Conservation (phyloP, 2,329 filamentous ascomycete genomes). For the Fusarium piperis region DNA sequence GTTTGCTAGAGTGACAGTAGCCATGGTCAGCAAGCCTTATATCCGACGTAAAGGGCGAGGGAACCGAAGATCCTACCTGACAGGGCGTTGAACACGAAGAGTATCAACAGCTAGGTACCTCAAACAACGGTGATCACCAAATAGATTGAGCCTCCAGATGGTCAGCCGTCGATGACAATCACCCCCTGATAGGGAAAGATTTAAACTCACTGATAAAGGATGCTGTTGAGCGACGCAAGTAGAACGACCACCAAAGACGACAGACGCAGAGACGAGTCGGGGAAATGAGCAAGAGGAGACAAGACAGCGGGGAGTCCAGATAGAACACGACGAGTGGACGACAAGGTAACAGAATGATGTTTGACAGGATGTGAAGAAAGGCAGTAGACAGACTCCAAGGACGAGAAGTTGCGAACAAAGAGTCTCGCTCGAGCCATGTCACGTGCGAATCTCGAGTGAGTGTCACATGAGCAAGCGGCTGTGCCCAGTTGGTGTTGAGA, state of each 20-base stretch:
- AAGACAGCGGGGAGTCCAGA: not conserved
- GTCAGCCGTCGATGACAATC: not conserved
- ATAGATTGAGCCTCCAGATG: not conserved
- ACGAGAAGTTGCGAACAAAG: not conserved
- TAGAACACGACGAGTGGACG: not conserved
- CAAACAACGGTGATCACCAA: not conserved
- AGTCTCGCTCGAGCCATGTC: not conserved
- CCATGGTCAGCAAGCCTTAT: not conserved
- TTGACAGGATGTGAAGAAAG: not conserved
- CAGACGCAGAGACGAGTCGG: not conserved
- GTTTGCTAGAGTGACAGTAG: not conserved
- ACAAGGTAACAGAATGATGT: not conserved
- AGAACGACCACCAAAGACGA: not conserved
- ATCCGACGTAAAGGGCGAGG: not conserved
- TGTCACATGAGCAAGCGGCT: not conserved
- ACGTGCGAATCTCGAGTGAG: not conserved
- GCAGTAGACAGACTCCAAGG: not conserved
- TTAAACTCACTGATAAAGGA: not conserved
- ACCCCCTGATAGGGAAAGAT: not conserved
- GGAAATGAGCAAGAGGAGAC: not conserved
- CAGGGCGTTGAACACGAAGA: not conserved
- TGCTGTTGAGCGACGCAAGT: not conserved
- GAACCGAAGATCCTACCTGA: not conserved
- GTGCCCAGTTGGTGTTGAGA: not conserved
- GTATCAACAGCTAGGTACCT: not conserved